phyloP scores from a whole-genome alignment of 768 basidiomycete genomes.

The Pleurotus sapidus region DNA sequence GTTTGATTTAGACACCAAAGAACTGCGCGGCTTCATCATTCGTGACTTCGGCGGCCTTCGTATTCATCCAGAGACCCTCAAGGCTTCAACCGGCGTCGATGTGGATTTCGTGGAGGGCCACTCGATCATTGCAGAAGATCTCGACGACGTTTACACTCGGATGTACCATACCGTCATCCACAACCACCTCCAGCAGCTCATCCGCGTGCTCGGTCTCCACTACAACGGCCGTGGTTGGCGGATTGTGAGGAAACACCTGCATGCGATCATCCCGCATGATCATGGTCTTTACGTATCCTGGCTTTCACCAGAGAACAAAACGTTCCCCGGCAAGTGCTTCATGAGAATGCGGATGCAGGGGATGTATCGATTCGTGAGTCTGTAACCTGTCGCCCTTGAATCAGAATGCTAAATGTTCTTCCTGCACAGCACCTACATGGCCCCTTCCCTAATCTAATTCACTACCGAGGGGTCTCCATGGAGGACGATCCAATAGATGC shows the following conservation, averaged over 20 bases:
- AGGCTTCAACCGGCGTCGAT: slow-evolving; percentile 46
- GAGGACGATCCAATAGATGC: slow-evolving; percentile 7
- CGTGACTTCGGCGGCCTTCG: slow-evolving; percentile 58
- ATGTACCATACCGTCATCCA: slow-evolving; percentile 60
- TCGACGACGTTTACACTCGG: slow-evolving; percentile 54
- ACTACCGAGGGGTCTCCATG: slow-evolving; percentile 38
- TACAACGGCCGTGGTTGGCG: slow-evolving; percentile 54
- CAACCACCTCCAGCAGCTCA: slow-evolving; percentile 58
- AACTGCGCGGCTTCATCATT: slow-evolving; percentile 52
- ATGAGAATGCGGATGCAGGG: slow-evolving; percentile 57
- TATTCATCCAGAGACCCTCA: slow-evolving; percentile 48
- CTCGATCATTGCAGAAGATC: slow-evolving; percentile 45
- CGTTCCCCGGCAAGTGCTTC: slow-evolving; percentile 53
- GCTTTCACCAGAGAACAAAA: slow-evolving; percentile 45
- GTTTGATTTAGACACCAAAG: slow-evolving; percentile 45
- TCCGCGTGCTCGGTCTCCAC: slow-evolving; percentile 55
- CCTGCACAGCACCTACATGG: slow-evolving; percentile 45
- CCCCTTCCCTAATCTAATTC: slow-evolving; percentile 54
- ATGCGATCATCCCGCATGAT: slow-evolving; percentile 38
- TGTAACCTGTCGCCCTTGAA: not conserved
- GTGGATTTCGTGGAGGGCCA: slow-evolving; percentile 45
- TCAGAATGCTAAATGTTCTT: not conserved
- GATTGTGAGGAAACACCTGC: slow-evolving; percentile 43
- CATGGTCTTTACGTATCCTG: slow-evolving; percentile 49
- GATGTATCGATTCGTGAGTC: slow-evolving; percentile 53